Base-by-base conservation (phyloP, 352 stramenopile species). In the Globisporangium viniferum region DNA sequence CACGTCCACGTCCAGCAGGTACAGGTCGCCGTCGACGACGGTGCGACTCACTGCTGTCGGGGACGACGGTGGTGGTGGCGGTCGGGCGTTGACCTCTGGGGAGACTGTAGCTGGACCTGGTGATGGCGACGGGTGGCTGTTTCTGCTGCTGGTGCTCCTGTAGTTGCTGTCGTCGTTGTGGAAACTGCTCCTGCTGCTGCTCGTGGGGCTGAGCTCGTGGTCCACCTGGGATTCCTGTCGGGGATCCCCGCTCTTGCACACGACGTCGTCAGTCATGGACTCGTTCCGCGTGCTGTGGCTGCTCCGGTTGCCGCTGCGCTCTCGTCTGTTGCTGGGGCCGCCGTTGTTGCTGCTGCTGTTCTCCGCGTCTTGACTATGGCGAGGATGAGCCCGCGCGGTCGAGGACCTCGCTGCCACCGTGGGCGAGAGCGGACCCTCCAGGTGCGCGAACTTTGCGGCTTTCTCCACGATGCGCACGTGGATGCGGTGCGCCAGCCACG, bases 401-500 rank as follows among this genome's bases (percentile, higher is more conserved):
- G 64, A 59, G 15, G 44, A 14, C 20, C 39, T 59, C 6, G 35
- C 39, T 46, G 39, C 44, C 5, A 6, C 35, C 33, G 41, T 64
- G n/a, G 44, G 33, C 31, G 80, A 39, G 60, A 44, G 48, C 59
- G 59, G 27, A 0, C 29, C 9, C 22, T 73, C 67, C 31, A 27
- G 20, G 31, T 55, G 60, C 29, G 61, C 68, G 22, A 41, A 66
- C n/a, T 48, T 48, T 6, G 10, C 20, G 53, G 66, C 60, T 18
- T 67, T 62, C 9, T 67, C 55, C 29, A 82, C 66, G 5, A 90
- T 58, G 56, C 81, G 81, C 66, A 76, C 64, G 41, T 89, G 78
- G 66, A 92, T 92, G 39, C 84, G 81, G 61, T 91, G 77, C 15
- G 80, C 73, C 39, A 92, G 73, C 84, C 84, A 91, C 24, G 81